These are phyloP conservation scores for Rasamsonia emersonii DNA, from an alignment of 2,329 filamentous ascomycete species.

Conservation along the genomic window DNA sequence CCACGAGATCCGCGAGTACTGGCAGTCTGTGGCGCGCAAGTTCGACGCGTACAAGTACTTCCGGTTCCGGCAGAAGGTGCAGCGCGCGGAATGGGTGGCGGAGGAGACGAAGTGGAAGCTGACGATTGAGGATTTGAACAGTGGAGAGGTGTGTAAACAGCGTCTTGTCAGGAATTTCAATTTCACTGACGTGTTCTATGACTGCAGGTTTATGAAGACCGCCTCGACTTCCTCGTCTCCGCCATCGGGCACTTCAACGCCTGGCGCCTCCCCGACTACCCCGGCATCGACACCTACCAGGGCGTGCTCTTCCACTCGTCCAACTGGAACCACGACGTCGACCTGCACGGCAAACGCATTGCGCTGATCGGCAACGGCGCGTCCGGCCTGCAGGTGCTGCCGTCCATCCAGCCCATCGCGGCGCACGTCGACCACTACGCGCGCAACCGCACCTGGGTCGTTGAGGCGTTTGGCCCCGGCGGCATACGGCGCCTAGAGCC, in stretches of 20 bases:
- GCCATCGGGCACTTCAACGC: slow-evolving; percentile 59
- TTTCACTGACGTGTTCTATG: slow-evolving; percentile 15
- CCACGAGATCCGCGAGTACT: slow-evolving; percentile 58
- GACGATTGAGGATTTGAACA: slow-evolving; percentile 28
- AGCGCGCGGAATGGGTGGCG: slow-evolving; percentile 49
- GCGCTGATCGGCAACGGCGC: slow-evolving; percentile 58
- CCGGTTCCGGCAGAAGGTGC: slow-evolving; percentile 48
- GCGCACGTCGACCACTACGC: slow-evolving; percentile 55
- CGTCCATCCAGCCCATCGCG: slow-evolving; percentile 31
- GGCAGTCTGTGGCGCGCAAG: slow-evolving; percentile 54
- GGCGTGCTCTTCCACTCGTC: slow-evolving; percentile 53
- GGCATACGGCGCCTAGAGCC: slow-evolving; percentile 46
- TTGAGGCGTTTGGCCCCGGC: slow-evolving; percentile 51
- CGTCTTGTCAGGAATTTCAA: background rate
- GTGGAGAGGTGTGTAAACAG: slow-evolving; percentile 15
- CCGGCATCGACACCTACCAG: slow-evolving; percentile 47
- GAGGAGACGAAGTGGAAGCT: slow-evolving; percentile 48
- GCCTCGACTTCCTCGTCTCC: slow-evolving; percentile 54
- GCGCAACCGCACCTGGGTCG: slow-evolving; percentile 59
- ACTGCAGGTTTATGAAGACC: slow-evolving; percentile 34
- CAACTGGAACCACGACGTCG: slow-evolving; percentile 49
- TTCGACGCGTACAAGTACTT: slow-evolving; percentile 55
- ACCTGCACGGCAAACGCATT: slow-evolving; percentile 40
- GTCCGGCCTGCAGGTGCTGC: slow-evolving; percentile 48
- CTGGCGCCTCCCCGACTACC: slow-evolving; percentile 55